These are phyloP conservation scores for Pholiota conissans DNA, from an alignment of 768 basidiomycete species.

Conservation along the genomic window DNA sequence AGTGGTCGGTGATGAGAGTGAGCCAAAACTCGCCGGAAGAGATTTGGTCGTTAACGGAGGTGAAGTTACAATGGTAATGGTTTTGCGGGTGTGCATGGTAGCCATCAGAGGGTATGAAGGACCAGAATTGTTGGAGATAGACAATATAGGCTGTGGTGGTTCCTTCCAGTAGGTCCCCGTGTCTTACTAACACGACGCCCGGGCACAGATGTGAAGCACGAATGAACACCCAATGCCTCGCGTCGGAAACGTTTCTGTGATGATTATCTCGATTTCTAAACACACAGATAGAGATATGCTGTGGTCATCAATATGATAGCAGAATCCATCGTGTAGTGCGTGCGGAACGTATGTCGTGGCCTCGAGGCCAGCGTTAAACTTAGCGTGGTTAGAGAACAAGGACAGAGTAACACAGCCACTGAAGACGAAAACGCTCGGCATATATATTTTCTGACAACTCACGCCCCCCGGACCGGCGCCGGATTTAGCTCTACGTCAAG, in stretches of 20 bases:
- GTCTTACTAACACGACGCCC: background rate
- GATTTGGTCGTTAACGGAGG: constrained; percentile 25
- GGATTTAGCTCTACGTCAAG: too few relatives aligned
- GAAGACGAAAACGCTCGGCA: too few relatives aligned
- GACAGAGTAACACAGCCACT: too few relatives aligned
- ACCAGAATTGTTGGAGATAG: background rate
- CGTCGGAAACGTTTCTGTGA: constrained; percentile 9
- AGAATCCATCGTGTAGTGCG: background rate
- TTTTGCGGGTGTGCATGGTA: constrained; percentile 34
- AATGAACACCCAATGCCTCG: constrained; percentile 8
- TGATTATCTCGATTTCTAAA: constrained; percentile 11
- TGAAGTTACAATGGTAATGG: constrained; percentile 37
- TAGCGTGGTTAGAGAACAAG: background rate
- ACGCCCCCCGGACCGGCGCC: too few relatives aligned
- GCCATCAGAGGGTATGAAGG: background rate
- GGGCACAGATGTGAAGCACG: background rate
- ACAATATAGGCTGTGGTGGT: background rate
- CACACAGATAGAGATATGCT: constrained; percentile 4
- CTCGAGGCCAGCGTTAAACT: constrained; percentile 5
- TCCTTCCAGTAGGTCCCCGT: background rate
- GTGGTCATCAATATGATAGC: background rate
- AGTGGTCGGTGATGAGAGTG: constrained; percentile 28
- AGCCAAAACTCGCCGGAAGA: constrained; percentile 21
- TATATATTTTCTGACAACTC: too few relatives aligned
- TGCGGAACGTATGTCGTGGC: constrained; percentile 2